Base-by-base conservation (phyloP, 164 flowering plant species). In the Aristolochia californica region DNA sequence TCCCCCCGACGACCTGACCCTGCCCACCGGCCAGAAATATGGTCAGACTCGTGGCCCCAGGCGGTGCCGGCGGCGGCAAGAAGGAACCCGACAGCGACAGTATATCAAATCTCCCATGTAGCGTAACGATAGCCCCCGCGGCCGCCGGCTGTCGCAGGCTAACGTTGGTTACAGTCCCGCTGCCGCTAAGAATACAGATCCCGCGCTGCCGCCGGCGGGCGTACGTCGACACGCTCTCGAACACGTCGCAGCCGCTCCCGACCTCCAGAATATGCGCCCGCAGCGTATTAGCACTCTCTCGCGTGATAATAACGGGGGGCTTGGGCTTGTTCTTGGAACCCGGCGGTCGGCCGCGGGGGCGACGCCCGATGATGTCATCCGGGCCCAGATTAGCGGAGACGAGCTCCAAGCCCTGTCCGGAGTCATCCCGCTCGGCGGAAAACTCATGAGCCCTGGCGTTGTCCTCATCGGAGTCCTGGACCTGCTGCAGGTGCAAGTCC, bases 311-410 rank as follows among this genome's bases (percentile, higher is more conserved):
- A 51, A 76, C 78, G 4, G 77, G 77, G 18, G 77, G 77, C 60
- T 74, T 76, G 0, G 74, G 77, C 63, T 76, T 76, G 75, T 74
- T 76, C 66, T 74, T 76, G 8, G 80, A 71, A 4, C 80, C 80
- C 0, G 77, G 58, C 0, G 80, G 80, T 4, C 80, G 63, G 34
- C 80, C 80, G 2, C 80, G 21, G 5, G 70, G 72, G 14, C 80
- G 66, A 13, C 80, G 71, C 12, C 21, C 68, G 2, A 54, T 58
- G 44, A 61, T 13, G 38, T 64, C 71, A 7, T 56, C 69, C 0
- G 49, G 25, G n/a, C n/a, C 66, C 8, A 38, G 14, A 21, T 23
- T 53, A 5, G 56, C 25, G 0, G 65, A 12, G 34, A 61, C 62
- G 7, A 69, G 52, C 58, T 75, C 60, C 43, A 68, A 60, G 13